phyloP scores from a whole-genome alignment of 1,284 basidiomycete genomes.

The Ganoderma lingzhi region DNA sequence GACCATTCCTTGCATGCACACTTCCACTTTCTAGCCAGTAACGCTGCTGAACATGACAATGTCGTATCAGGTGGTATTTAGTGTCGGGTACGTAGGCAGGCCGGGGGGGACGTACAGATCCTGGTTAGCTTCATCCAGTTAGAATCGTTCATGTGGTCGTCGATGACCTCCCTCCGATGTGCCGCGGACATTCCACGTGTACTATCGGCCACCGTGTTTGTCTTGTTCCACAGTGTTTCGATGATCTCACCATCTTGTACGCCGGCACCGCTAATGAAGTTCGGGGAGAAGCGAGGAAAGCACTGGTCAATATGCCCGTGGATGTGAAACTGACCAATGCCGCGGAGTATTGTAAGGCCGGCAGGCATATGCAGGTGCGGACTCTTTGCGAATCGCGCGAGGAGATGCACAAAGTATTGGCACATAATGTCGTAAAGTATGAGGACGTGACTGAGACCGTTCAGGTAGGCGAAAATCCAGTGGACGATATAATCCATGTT shows the following conservation, averaged over 20 bases:
- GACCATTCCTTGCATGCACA: background rate
- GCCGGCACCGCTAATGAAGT: too few species aligned
- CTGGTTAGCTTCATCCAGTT: slow-evolving; percentile 4
- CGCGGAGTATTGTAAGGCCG: background rate
- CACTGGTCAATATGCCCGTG: too few species aligned
- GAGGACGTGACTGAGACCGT: background rate
- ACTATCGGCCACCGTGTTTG: too few species aligned
- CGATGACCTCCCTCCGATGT: too few species aligned
- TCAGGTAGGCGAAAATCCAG: background rate
- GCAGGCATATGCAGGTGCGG: background rate
- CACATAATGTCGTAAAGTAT: background rate
- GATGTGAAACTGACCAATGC: too few species aligned
- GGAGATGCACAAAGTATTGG: background rate
- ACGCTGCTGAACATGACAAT: background rate
- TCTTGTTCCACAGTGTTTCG: too few species aligned
- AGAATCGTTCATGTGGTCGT: slow-evolving; percentile 2
- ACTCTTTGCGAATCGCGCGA: background rate
- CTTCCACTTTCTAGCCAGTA: background rate
- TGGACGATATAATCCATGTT: background rate
- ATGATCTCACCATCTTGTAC: too few species aligned
- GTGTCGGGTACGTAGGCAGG: background rate
- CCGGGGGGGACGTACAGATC: background rate
- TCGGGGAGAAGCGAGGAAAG: too few species aligned
- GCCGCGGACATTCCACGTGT: too few species aligned
- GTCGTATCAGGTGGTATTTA: background rate